Evolutionary conservation across 2,329 filamentous ascomycete species (phyloP), one percentile per base, ranked within the genome.

Genomic region (Bertia moriformis): DNA sequence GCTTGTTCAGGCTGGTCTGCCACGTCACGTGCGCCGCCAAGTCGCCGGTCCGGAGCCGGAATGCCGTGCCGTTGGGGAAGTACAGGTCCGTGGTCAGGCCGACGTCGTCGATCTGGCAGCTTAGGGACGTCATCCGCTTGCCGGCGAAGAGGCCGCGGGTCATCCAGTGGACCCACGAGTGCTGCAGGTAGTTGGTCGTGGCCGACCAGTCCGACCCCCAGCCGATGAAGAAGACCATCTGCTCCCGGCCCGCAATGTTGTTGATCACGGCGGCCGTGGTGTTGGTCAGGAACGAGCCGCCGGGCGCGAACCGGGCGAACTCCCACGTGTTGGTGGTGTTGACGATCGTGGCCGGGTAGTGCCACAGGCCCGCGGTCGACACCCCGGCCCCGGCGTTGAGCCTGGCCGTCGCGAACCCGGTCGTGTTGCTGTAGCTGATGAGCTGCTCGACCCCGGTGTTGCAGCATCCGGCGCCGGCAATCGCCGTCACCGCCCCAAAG

Each of bases 21-120:
- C 64, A 74, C 3, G 51, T 48, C n/a, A 58, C 53, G 46, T 70
- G 61, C 5, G 56, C 55, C n/a, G 57, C 51, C 45, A 74, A 45
- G 48, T 74, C 70, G 4, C 51, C 53, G 4, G 62, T 49, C 19
- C 57, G 59, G 44, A 70, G 57, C 15, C 69, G 65, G 56, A 70
- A 78, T 4, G 55, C 59, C 0, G 52, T 57, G 4, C 61, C 63
- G n/a, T 46, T 45, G 1, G 71, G 70, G 14, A 52, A 47, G 49
- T 71, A 72, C 27, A 71, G 57, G 10, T 61, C 61, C 3, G 66
- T 63, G 24, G 60, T 57, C 17, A 79, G 57, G 46, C 76, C 71
- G 59, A 79, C 70, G 45, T 79, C 74, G 46, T 79, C 74, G 20
- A 78, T 66, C 47, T 76, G 71, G 13, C 69, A 66, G 53, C 58